phyloP scores from a whole-genome alignment of 768 basidiomycete genomes.

The Coprinopsis strossmayeri region DNA sequence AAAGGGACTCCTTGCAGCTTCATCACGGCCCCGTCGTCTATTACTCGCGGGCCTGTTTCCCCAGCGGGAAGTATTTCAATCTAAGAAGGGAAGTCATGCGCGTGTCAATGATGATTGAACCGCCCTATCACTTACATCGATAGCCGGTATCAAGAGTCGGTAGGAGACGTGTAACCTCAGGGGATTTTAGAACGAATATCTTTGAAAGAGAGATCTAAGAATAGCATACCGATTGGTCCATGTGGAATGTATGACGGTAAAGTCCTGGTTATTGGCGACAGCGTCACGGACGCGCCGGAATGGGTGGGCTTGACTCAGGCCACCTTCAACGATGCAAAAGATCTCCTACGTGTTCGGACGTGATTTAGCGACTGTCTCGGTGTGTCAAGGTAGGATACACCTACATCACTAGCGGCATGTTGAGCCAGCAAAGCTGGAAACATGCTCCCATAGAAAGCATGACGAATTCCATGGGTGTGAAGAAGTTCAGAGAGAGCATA shows the following conservation, averaged over 20 bases:
- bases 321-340: conserved; percentile 76
- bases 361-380: conserved; percentile 2
- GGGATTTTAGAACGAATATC: conserved; percentile 5
- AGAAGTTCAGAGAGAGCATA: conserved; percentile 65
- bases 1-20: conserved; percentile 68
- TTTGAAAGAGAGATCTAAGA: conserved; percentile 1
- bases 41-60: conserved; percentile 70
- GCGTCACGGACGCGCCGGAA: conserved; percentile 81
- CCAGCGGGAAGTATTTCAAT: conserved; percentile 82
- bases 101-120: conserved; percentile 4
- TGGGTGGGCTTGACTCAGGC: conserved; percentile 54
- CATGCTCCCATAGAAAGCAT: conserved; percentile 78
- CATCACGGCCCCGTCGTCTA: conserved; percentile 65
- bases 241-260: conserved; percentile 67
- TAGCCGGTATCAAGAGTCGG: conserved; percentile 66
- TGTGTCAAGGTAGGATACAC: conserved; percentile 19
- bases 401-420: conserved; percentile 57
- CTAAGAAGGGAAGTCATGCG: conserved; percentile 28
- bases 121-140: conserved; percentile 49
- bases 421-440: conserved; percentile 66
- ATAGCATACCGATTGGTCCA: conserved; percentile 73
- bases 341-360: conserved; percentile 53
- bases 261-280: conserved; percentile 52
- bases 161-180: conserved; percentile 69
- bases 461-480: conserved; percentile 49